Base-by-base conservation (phyloP, 768 basidiomycete species). In the Cystofilobasidium macerans region DNA sequence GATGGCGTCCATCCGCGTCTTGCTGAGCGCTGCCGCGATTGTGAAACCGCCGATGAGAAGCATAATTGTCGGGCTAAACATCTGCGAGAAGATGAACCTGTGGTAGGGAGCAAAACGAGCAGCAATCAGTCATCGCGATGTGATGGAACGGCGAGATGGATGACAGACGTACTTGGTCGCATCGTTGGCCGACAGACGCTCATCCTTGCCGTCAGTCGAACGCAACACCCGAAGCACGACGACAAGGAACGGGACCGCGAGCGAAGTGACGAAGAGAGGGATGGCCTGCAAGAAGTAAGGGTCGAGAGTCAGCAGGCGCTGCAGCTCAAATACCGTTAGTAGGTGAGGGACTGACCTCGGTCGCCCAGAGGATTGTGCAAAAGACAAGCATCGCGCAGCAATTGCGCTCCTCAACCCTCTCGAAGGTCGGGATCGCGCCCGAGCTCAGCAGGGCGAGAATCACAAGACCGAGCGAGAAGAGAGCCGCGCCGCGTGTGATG, bases 61-160 rank as follows among this genome's bases (percentile, higher is more conserved):
- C 89, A 97, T 94, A 76, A 99, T 95, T 0, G 93, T 99, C 0
- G 92, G 89, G 0, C 88, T 88, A 77, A 99, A 97, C 91, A 98
- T 98, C 57, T 84, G 81, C 0, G 89, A 88, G 75, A 98, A 98
- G 64, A 97, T 83, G 75, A 82, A 90, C 78, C 90, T 94, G 69
- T n/a, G 28, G 43, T 36, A 28, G 69, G 63, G 47, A 69, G 28
- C 13, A 43, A 42, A 13, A 35, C 22, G 62, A 62, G 33, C 11
- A 18, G 11, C 48, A 57, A 57, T 45, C 22, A 58, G 43, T 33
- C 7, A 38, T 14, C 28, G 14, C 30, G 62, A 33, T 20, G 64
- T 38, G n/a, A 69, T 60, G 42, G 18, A 36, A 32, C 48, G 64
- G 20, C 59, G n/a, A 18, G 32, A 26, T 51, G 36, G 32, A 57